Evolutionary conservation across 805 yeast species (phyloP), one percentile per base, ranked within the genome.

Genomic region (Barnettozyma wickerhamii): DNA sequence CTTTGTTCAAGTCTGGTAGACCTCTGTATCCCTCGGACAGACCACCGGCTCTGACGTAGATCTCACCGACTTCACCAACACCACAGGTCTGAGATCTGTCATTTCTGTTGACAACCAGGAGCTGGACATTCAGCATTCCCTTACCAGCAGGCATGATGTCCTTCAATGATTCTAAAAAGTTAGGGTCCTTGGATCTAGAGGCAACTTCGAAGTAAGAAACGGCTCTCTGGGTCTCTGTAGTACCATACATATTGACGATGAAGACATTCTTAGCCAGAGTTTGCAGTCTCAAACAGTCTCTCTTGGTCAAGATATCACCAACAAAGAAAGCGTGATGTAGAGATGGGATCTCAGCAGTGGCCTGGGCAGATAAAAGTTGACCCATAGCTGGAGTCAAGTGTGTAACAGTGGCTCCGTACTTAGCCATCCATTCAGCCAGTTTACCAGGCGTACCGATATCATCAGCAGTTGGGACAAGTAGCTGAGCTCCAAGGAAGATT

Each of bases 301-400:
- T 83, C 67, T 93, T 95, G 49, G 99, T 93, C 49, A 93, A 71
- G 47, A 93, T 87, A 64, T 93, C 99, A 56, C 99, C 99, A 21
- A 93, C 99, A 57, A 93, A 93, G 71, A 93, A 93, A 1, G 99
- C 99, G 60, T 91, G 97, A 59, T 87, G 96, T 47, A 93, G 72
- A 4, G 79, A 58, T 19, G 95, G 91, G 60, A 93, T 84, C 41
- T 83, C 81, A 10, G 93, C 81, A 12, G 84, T 71, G 15, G 99
- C 99, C 68, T 93, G 97, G 5, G 98, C 97, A 46, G 96, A 84
- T 53, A 93, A 71, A 43, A 93, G 70, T 65, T 93, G 99, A 47
- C 99, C 99, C 99, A 95, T 93, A 6, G 99, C 99, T 5, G 99
- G 99, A 1, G 99, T 93, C 65, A 93, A 75, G 64, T 93, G 99